These are phyloP conservation scores for Limnomonas spitsbergensis DNA, from an alignment of 139 green algal species.

Conservation along the genomic window DNA sequence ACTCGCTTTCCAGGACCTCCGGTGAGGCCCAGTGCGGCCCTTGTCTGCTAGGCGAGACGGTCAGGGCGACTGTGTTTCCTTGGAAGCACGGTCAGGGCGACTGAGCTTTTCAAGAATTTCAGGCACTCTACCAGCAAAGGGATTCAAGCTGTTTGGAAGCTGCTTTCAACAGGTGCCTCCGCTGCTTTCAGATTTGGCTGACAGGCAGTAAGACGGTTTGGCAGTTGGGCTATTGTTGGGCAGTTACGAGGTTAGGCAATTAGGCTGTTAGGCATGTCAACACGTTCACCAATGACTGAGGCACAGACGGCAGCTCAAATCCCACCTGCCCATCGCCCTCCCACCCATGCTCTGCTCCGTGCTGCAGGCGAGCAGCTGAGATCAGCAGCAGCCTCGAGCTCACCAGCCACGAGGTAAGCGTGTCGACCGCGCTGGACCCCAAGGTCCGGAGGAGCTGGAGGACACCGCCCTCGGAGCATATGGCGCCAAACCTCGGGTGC, in stretches of 20 bases:
- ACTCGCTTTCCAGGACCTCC: not conserved
- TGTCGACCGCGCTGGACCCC: not conserved
- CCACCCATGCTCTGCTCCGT: not conserved
- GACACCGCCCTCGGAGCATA: not conserved
- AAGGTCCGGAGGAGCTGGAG: not conserved
- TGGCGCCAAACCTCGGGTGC: not conserved
- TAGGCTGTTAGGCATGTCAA: too few relatives aligned
- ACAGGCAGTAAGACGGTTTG: too few relatives aligned
- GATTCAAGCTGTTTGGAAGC: too few relatives aligned
- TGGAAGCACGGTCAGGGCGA: not conserved
- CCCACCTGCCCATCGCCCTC: not conserved
- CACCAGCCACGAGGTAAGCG: not conserved
- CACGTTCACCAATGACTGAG: too few relatives aligned
- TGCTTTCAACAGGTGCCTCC: not conserved
- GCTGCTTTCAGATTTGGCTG: not conserved
- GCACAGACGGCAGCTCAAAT: too few relatives aligned
- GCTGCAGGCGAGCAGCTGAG: not conserved
- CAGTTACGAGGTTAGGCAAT: too few relatives aligned
- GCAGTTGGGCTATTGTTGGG: too few relatives aligned
- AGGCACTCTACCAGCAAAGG: too few relatives aligned
- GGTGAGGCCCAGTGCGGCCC: too few relatives aligned
- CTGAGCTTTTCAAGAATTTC: not conserved
- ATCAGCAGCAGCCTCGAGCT: not conserved
- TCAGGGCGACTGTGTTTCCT: not conserved
- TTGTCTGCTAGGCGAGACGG: not conserved